phyloP scores from a whole-genome alignment of 1,284 basidiomycete species.

The Fomitopsis pinicola region DNA sequence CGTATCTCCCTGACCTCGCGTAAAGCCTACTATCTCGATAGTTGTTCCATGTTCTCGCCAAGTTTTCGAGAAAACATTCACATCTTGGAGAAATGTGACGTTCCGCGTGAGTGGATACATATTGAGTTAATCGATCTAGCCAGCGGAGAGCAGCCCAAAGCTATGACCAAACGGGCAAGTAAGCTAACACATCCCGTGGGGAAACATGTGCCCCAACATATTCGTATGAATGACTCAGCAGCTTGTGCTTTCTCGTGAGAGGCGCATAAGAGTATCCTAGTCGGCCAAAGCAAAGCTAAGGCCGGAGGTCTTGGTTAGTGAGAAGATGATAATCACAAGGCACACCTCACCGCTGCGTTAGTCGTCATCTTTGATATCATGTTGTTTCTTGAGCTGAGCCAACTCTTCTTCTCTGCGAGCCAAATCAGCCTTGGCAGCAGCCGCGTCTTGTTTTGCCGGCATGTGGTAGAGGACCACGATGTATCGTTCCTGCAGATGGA shows the following conservation, averaged over 20 bases:
- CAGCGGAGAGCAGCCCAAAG: background rate
- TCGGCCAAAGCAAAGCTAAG: background rate
- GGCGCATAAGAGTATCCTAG: too few relatives aligned
- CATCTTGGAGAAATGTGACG: background rate
- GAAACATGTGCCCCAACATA: background rate
- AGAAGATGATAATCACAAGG: background rate
- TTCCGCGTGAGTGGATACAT: background rate
- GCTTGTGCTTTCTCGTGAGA: too few relatives aligned
- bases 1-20: background rate
- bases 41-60: background rate
- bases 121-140: background rate
- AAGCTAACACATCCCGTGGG: background rate
- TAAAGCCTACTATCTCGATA: background rate
- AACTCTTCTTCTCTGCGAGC: conserved; percentile 91
- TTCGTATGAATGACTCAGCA: background rate
- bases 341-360: conserved; percentile 28
- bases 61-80: background rate
- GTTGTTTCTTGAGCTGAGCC: conserved; percentile 81
- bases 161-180: background rate
- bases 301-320: background rate
- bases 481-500: conserved; percentile 97
- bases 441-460: conserved; percentile 91
- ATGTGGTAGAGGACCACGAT: conserved; percentile 98
- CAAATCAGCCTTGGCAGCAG: conserved; percentile 89
- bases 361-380: conserved; percentile 69